A percentile compares a stretch with the other conserved stretches of the same genome.
phyloP scores from a whole-genome alignment of 2,329 filamentous ascomycete species.

The Arthrobotrys musiformis region DNA sequence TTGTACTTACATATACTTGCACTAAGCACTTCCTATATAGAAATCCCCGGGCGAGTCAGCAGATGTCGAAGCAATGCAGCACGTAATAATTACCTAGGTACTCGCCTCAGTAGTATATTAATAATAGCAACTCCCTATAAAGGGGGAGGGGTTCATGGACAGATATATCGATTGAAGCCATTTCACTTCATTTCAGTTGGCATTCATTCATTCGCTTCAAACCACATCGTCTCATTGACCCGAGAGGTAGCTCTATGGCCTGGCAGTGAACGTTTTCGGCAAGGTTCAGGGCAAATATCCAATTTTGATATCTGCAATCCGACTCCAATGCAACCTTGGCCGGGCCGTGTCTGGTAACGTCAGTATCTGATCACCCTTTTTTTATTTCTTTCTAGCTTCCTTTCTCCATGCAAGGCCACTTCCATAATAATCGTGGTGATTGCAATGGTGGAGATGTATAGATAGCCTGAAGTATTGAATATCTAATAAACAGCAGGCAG shows the following conservation, averaged over 20 bases:
- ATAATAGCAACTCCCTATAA: not conserved
- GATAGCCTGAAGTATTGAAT: not conserved
- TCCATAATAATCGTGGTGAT: not conserved
- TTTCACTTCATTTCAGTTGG: not conserved
- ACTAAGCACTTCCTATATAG: too few species aligned
- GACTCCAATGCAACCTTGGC: not conserved
- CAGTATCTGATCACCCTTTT: not conserved
- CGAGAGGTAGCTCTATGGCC: not conserved
- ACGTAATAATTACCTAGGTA: too few species aligned
- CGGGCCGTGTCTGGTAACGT: not conserved
- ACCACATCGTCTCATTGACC: not conserved
- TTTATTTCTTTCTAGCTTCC: not conserved
- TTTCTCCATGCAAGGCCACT: not conserved
- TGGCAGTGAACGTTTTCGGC: not conserved
- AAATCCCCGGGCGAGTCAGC: too few species aligned
- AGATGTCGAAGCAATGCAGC: not conserved
- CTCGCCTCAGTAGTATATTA: not conserved
- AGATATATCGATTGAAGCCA: not conserved
- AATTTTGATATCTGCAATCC: not conserved
- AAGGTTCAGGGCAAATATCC: slow-evolving; percentile 7
- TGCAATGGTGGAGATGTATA: not conserved
- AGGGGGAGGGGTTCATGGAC: not conserved
- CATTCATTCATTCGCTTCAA: not conserved
- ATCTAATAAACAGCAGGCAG: too few species aligned
- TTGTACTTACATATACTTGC: too few species aligned